Evolutionary conservation across 805 yeast species (phyloP), one percentile per base, ranked within the genome.

Genomic region (Saccharomyces eubayanus): DNA sequence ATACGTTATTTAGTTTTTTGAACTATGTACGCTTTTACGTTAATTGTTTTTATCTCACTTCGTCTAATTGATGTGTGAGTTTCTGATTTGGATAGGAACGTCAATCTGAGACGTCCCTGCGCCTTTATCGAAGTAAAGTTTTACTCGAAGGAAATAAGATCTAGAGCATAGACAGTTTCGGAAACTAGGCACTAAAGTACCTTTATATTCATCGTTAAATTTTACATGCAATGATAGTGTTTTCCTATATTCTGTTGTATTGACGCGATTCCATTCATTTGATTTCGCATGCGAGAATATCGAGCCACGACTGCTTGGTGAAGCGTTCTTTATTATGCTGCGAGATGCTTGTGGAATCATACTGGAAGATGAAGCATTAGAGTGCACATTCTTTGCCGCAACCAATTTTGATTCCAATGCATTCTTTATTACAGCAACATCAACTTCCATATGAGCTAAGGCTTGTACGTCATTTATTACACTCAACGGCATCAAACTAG

Each of bases 131-230:
- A 64, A 71, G 53, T 63, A 67, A 9, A 73, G 72, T 28, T 59
- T 57, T 1, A 75, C 69, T 55, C 75, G 78, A 51, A 76, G 61
- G 53, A 75, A 70, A 57, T 77, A 76, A 0, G 73, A 56, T 51
- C 79, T 62, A 1, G 79, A 78, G 10, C 75, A 71, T 54, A 76
- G 64, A 59, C 80, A 76, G 47, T 65, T 70, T 50, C 75, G 78
- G 57, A 74, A 76, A 31, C 72, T 67, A 2, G 80, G 80, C 12
- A 74, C 60, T 47, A 77, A 64, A 5, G 71, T 72, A n/a, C 72
- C 64, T 55, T 69, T 71, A 1, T 56, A 53, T 70, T 74, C 73
- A 48, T 62, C 63, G 24, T 46, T 46, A 21, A 28, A 53, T 36
- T 51, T 47, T 12, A 58, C 6, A 29, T 52, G 49, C 10, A 53